Evolutionary conservation across 176 grass and related monocot species (phyloP), one percentile per base, ranked within the genome.

Genomic region (maize (Zea mays)): DNA sequence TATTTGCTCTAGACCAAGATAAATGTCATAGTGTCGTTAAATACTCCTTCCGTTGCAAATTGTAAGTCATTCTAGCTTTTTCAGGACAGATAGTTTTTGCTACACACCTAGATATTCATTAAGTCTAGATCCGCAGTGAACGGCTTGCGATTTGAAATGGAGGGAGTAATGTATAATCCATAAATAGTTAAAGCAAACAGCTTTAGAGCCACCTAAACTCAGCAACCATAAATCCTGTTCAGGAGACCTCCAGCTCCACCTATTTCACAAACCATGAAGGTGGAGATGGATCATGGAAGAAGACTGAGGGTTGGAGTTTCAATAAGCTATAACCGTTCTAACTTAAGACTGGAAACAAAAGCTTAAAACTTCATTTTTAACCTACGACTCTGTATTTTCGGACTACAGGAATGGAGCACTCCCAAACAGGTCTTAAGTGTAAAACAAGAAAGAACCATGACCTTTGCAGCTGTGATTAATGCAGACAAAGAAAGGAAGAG

Each of bases 371-470:
- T 69, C 0, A 69, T 69, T 69, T 21, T 27, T 20, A 69, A 69
- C 19, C 6, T 48, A 70, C 5, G 48, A 70, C 67, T 69, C n/a
- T 21, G 9, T 70, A 70, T 48, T 34, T 21, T 70, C 5, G 43
- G 19, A 49, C 2, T 49, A 34, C 34, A 48, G 67, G 67, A 70
- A 46, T 49, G 67, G 44, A 70, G 12, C 44, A 49, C 67, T 35
- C 44, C 43, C 43, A 48, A 15, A 27, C 10, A 69, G 8, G 41
- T 10, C 10, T 19, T 21, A 62, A 10, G 13, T 50, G n/a, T 65
- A 11, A 77, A 45, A 69, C 43, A 69, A 69, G 67, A 72, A 72
- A 72, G 48, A 72, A 72, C 8, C 15, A 39, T 50, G 43, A 51
- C 34, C 61, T 65, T 56, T 0, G 1, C 21, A 54, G 33, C 33